A percentile compares a stretch with the other conserved stretches of the same genome.
These are phyloP conservation scores for Inosperma sp. DNA, from an alignment of 768 basidiomycete genomes.

Conservation along the genomic window DNA sequence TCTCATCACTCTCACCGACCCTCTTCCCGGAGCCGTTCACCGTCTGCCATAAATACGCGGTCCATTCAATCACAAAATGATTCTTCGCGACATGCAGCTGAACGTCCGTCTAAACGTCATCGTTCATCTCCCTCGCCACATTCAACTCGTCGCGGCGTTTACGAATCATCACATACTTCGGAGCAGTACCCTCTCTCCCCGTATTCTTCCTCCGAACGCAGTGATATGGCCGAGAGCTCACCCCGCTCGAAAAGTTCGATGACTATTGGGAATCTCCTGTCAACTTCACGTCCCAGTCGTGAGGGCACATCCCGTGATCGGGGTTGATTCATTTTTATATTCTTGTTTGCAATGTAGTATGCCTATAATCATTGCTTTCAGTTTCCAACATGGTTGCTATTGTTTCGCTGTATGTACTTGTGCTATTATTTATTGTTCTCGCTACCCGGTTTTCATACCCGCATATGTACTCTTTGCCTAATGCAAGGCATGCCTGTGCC, in stretches of 20 bases:
- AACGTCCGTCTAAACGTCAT: conserved; percentile 57
- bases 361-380: no score
- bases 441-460: no score
- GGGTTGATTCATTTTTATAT: conserved; percentile 21
- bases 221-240: conserved; percentile 64
- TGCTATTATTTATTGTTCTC: no score
- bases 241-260: conserved; percentile 70
- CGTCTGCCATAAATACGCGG: conserved; percentile 30
- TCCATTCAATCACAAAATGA: conserved; percentile 34
- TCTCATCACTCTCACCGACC: conserved; percentile 32
- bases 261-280: conserved; percentile 74
- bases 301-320: conserved; percentile 29
- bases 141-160: conserved; percentile 37
- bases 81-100: conserved; percentile 32
- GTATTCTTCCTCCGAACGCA: conserved; percentile 62
- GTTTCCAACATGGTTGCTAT: not conserved
- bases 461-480: no score
- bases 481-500: no score
- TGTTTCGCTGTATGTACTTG: no score
- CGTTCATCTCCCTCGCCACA: conserved; percentile 58
- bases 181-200: conserved; percentile 67
- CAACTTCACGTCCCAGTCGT: conserved; percentile 39
- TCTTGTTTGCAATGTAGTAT: conserved; percentile 5
- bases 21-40: conserved; percentile 38
- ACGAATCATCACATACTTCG: conserved; percentile 37